Evolutionary conservation across 805 yeast species (phyloP), one percentile per base, ranked within the genome.

Genomic region (Tetrapisispora pingtungensis): DNA sequence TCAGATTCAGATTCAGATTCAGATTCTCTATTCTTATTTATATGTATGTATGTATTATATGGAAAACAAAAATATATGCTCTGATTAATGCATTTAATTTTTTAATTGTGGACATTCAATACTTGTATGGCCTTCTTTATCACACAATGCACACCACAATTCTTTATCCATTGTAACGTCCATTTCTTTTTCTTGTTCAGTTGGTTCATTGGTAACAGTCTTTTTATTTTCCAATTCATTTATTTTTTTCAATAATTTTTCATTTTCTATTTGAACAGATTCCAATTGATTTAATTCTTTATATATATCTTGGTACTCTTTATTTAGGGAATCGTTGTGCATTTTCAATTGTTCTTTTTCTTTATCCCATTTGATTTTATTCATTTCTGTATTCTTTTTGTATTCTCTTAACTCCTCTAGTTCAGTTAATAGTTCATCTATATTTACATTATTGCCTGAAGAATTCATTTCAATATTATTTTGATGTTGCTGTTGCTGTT

Each of bases 111-210:
- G 96, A 64, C 98, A 90, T 45, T 87, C 87, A 27, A 80, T 70
- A 50, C 93, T 83, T 40, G 79, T 81, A 58, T 90, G 98, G 0
- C 97, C 98, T 37, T 77, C 80, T 44, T 86, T 69, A 61, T 90
- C 97, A 66, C 98, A 90, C 43, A 87, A 69, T 0, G 95, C 96
- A 66, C 98, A 90, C 95, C 96, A 90, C 49, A 77, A 72, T 24
- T 67, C 67, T 36, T 89, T 72, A 1, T 96, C 96, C 2, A 77
- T 78, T 0, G 88, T 71, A 0, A 89, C 83, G 58, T 86, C 60
- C 1, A 51, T 42, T 24, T 42, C 47, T 7, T 33, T 33, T 6
- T 55, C 50, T 17, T 26, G 17, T 27, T 38, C 17, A 3, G 2
- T 5, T 32, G 22, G 10, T 22, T 10, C 18, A 10, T 5, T 32